phyloP scores from a whole-genome alignment of 306 rosid species.

The Pueraria montana region DNA sequence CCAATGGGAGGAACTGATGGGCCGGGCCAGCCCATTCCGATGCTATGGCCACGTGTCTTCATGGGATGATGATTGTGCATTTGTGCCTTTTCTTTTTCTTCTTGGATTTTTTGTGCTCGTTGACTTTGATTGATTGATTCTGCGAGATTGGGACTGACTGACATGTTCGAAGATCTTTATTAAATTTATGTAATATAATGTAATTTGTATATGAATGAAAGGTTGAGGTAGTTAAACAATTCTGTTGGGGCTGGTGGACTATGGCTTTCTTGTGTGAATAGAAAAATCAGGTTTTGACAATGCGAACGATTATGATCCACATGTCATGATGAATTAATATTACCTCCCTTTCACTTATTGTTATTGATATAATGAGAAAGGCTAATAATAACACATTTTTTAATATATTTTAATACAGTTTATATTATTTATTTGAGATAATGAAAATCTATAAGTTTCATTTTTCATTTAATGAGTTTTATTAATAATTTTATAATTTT shows the following conservation, averaged over 20 bases:
- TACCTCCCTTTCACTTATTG: background rate
- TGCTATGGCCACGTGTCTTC: constrained; percentile 1
- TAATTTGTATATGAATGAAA: constrained; percentile 23
- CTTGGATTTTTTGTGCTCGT: background rate
- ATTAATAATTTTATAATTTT: too few species aligned
- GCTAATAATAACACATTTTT: too few species aligned
- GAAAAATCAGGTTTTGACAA: background rate
- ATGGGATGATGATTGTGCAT: constrained; percentile 19
- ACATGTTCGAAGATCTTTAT: constrained; percentile 12
- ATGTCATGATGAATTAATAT: constrained; percentile 7
- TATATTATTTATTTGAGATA: too few species aligned
- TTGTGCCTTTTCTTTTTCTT: background rate
- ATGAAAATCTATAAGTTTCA: too few species aligned
- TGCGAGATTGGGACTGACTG: constrained; percentile 16
- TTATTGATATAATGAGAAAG: background rate
- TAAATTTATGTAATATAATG: background rate
- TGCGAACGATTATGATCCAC: constrained; percentile 14
- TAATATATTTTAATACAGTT: too few species aligned
- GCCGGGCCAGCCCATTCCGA: background rate
- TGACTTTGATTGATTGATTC: constrained; percentile 37
- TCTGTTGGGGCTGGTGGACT: background rate
- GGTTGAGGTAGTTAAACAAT: constrained; percentile 35
- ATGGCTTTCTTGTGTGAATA: background rate
- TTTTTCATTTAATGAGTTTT: too few species aligned
- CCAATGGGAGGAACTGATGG: constrained; percentile 42